Percentiles rank a stretch among this genome's conserved stretches.
Evolutionary conservation across 75 land plant genomes (phyloP).

Genomic region (Picea glauca): DNA sequence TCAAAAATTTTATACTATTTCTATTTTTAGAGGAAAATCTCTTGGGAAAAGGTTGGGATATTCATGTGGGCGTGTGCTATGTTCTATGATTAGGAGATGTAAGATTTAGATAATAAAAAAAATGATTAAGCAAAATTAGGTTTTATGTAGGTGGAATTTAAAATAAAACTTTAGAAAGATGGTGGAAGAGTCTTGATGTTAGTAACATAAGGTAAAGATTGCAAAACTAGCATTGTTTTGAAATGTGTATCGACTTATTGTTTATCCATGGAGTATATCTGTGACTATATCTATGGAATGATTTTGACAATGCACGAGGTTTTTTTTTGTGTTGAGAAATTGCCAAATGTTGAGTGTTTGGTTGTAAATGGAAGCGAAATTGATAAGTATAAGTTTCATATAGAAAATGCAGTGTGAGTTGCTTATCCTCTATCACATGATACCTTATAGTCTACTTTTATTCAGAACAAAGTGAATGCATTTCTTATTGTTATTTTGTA

Average conservation of each 20-base stretch:
- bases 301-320: not conserved
- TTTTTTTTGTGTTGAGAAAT: not conserved
- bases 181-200: slow-evolving; percentile 55
- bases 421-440: too few species aligned
- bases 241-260: not conserved
- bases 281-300: too few species aligned
- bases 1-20: not conserved
- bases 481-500: too few species aligned
- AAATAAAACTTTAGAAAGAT: slow-evolving; percentile 45
- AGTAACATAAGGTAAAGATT: slow-evolving; percentile 40
- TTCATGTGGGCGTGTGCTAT: not conserved
- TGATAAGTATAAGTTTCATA: slow-evolving; percentile 40
- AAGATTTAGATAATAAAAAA: not conserved
- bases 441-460: not conserved
- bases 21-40: not conserved
- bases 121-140: too few species aligned
- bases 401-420: slow-evolving; percentile 60
- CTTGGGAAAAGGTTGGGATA: not conserved
- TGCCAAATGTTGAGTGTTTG: slow-evolving; percentile 63
- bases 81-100: not conserved
- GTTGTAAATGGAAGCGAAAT: slow-evolving; percentile 44
- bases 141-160: slow-evolving; percentile 57
- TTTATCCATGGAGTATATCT: not conserved
- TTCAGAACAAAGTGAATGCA: not conserved
- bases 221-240: not conserved